Percentiles rank a stretch among this genome's conserved stretches.
Evolutionary conservation across 805 yeast species (phyloP).

Genomic region (Torulaspora microellipsoides): DNA sequence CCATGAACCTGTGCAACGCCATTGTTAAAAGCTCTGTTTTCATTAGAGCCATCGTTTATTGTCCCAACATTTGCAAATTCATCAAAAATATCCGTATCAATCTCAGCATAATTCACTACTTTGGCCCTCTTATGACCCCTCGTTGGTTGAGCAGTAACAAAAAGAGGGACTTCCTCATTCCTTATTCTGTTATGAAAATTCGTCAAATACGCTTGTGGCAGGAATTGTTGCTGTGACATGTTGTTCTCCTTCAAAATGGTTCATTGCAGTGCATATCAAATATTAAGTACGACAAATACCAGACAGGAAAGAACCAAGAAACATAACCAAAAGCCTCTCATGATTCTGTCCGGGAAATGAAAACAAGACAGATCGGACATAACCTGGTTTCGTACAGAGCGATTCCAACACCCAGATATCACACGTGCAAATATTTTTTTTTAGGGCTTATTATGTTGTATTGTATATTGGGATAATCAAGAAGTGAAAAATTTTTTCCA

Average conservation of each 20-base stretch:
- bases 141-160: conserved; percentile 68
- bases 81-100: conserved; percentile 57
- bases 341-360: no score
- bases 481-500: no score
- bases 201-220: conserved; percentile 78
- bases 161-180: conserved; percentile 67
- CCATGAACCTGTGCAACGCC: conserved; percentile 4
- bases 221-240: conserved; percentile 24
- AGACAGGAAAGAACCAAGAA: no score
- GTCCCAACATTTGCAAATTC: conserved; percentile 38
- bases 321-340: no score
- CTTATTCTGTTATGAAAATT: conserved; percentile 69
- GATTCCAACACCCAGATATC: conserved; percentile 3
- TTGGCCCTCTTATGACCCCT: conserved; percentile 73
- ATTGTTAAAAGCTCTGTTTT: conserved; percentile 8
- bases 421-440: conserved; percentile 1
- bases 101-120: conserved; percentile 79
- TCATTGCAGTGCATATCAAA: no score
- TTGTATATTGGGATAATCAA: no score
- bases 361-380: no score
- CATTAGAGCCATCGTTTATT: conserved; percentile 8
- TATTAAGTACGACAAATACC: no score
- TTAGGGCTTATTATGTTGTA: conserved; percentile 1
- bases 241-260: background rate
- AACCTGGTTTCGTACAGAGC: background rate